Evolutionary conservation across 2,329 filamentous ascomycete species (phyloP).

Genomic region (Epichloe gansuensis): DNA sequence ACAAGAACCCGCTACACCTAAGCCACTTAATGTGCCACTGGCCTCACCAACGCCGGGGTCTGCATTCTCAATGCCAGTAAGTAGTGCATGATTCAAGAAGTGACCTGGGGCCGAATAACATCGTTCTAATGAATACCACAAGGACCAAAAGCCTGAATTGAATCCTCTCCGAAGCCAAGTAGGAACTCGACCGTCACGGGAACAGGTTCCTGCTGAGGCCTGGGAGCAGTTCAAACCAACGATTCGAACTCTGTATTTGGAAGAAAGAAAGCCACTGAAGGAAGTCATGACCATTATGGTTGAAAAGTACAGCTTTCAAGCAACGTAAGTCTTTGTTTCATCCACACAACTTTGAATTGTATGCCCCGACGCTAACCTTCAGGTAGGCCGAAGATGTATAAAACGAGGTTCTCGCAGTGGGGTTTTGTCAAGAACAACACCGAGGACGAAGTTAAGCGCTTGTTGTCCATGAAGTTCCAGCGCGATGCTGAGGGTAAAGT

Average conservation of each 20-base stretch:
- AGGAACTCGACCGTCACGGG: slow-evolving; percentile 25
- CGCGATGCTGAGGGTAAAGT: slow-evolving; percentile 40
- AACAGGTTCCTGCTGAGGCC: slow-evolving; percentile 31
- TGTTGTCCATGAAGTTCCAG: slow-evolving; percentile 39
- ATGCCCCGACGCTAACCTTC: slow-evolving; percentile 8
- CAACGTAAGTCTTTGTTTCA: slow-evolving; percentile 27
- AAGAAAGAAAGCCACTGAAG: slow-evolving; percentile 37
- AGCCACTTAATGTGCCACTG: slow-evolving; percentile 11
- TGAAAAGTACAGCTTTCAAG: slow-evolving; percentile 33
- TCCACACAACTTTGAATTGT: background rate
- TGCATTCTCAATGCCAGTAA: slow-evolving; percentile 13
- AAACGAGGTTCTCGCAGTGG: slow-evolving; percentile 42
- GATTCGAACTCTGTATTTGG: slow-evolving; percentile 33
- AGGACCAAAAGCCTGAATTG: slow-evolving; percentile 18
- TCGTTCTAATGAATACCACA: slow-evolving; percentile 1
- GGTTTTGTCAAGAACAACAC: slow-evolving; percentile 43
- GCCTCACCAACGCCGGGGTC: slow-evolving; percentile 11
- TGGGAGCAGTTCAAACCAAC: slow-evolving; percentile 36
- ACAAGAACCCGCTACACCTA: slow-evolving; percentile 19
- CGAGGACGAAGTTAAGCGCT: slow-evolving; percentile 37
- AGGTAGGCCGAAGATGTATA: slow-evolving; percentile 40
- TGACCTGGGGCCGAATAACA: too few relatives aligned
- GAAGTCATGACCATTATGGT: slow-evolving; percentile 38
- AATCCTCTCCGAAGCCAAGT: slow-evolving; percentile 18
- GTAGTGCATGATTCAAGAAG: slow-evolving; percentile 4